phyloP scores from a whole-genome alignment of 768 basidiomycete species.

The Leccinum subtestaceum region DNA sequence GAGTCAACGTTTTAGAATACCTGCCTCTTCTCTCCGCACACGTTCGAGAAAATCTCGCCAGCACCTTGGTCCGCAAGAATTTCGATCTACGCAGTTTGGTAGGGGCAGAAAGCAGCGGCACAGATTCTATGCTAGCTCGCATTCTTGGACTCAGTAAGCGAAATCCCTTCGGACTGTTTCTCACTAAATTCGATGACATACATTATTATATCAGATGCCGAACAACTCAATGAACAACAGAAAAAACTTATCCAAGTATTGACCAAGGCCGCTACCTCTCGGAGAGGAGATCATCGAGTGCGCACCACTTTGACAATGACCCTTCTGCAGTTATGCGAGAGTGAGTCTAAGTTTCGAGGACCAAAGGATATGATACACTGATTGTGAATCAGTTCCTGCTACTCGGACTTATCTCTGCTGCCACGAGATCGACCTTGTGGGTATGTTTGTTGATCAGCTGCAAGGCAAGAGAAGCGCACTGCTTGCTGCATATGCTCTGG shows the following conservation, averaged over 20 bases:
- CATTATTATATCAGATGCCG: no score
- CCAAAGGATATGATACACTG: background rate
- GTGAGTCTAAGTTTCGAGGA: slow-evolving; percentile 2
- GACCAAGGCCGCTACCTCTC: background rate
- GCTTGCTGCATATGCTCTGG: slow-evolving; percentile 21
- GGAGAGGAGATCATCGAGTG: slow-evolving; percentile 3
- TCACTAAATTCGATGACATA: no score
- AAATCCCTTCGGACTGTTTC: no score
- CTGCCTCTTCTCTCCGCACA: no score
- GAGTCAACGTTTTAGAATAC: no score
- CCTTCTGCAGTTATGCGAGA: slow-evolving; percentile 20
- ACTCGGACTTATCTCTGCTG: slow-evolving; percentile 9
- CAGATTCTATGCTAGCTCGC: no score
- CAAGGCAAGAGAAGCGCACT: slow-evolving; percentile 13
- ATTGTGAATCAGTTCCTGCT: slow-evolving; percentile 2
- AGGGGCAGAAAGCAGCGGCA: no score
- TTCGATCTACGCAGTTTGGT: background rate
- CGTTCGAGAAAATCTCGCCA: no score
- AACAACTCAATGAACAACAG: background rate
- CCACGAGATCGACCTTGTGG: slow-evolving; percentile 1
- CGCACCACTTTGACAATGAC: slow-evolving; percentile 25
- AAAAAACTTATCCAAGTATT: no score
- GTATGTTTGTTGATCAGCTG: slow-evolving; percentile 17
- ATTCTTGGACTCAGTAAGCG: no score
- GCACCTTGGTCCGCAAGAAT: no score